Conservation (phyloP, 345 rosid species). For the Conringia planisiliqua region DNA sequence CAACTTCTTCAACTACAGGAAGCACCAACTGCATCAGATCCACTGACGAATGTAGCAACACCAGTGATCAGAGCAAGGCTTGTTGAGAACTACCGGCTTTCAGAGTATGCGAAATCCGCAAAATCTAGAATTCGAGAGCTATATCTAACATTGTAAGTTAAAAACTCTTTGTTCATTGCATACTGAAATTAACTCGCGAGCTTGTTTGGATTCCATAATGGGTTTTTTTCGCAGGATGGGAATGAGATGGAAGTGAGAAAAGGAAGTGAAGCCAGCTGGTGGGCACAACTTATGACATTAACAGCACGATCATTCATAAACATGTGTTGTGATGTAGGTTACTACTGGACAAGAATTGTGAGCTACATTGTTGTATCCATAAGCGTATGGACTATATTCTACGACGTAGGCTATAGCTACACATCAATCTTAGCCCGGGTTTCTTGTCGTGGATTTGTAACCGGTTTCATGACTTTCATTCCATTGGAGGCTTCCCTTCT, state of each 20-base stretch:
- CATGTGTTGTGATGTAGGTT: slow-evolving; percentile 78
- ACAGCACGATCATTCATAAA: slow-evolving; percentile 64
- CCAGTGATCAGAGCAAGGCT: no score
- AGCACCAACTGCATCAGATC: no score
- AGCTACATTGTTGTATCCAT: slow-evolving; percentile 69
- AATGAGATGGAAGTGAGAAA: slow-evolving; percentile 28
- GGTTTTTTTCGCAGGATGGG: no score
- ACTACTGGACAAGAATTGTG: slow-evolving; percentile 75
- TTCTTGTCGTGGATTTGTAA: slow-evolving; percentile 68
- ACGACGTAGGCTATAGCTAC: slow-evolving; percentile 57
- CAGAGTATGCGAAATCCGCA: no score
- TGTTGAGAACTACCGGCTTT: no score
- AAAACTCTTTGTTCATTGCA: no score
- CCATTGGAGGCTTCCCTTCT: slow-evolving; percentile 86
- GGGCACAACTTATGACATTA: slow-evolving; percentile 62
- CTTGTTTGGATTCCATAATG: no score
- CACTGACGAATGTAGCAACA: no score
- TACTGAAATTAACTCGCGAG: no score
- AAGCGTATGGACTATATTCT: slow-evolving; percentile 71
- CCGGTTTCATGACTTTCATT: slow-evolving; percentile 80
- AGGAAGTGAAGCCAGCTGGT: slow-evolving; percentile 60
- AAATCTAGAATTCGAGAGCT: no score
- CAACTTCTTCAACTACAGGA: no score
- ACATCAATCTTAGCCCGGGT: slow-evolving; percentile 68
- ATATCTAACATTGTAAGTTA: no score